Conservation (phyloP, 768 basidiomycete species). For the Melanogaster broomeanus region DNA sequence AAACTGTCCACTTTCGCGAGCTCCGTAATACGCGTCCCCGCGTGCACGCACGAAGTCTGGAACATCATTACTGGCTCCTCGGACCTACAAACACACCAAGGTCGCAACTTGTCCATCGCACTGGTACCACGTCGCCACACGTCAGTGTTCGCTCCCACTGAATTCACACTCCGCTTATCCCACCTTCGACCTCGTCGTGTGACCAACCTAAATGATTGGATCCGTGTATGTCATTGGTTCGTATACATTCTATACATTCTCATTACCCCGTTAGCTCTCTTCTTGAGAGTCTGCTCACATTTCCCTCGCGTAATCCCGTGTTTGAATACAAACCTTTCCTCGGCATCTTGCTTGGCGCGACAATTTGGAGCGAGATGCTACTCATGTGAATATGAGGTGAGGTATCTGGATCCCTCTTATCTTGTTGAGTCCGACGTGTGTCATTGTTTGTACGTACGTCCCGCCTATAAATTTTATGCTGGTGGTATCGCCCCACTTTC, state of each 20-base stretch:
- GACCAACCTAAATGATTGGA: not conserved
- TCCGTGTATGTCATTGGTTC: constrained; percentile 1
- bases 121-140: not conserved
- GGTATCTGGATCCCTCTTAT: not conserved
- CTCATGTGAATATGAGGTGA: not conserved
- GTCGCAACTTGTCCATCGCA: no score
- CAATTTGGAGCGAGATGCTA: not conserved
- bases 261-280: not conserved
- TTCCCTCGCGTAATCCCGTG: not conserved
- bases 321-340: not conserved
- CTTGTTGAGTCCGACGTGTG: not conserved
- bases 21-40: no score
- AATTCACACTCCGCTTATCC: constrained; percentile 19
- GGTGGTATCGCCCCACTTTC: constrained; percentile 3
- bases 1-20: no score
- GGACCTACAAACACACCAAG: no score
- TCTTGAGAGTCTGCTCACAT: constrained; percentile 13
- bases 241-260: not conserved
- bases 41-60: no score
- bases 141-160: not conserved
- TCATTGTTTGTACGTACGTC: constrained; percentile 2
- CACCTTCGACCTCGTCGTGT: not conserved
- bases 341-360: not conserved
- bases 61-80: no score
- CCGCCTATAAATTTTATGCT: constrained; percentile 28